phyloP scores from a whole-genome alignment of 768 basidiomycete genomes.

The Suillus discolor region DNA sequence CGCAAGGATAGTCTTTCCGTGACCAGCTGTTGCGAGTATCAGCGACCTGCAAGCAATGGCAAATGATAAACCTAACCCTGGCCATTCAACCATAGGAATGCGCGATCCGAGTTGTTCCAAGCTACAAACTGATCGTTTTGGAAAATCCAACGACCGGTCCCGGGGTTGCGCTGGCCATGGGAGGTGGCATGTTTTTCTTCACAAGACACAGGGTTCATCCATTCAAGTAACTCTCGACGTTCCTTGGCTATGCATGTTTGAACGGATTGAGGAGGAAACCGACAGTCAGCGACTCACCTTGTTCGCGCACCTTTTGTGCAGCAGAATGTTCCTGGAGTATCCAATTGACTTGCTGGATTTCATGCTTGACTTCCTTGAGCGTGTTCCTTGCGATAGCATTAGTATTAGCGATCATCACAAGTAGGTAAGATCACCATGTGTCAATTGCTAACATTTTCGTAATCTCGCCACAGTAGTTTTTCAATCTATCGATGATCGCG shows the following conservation, averaged over 20 bases:
- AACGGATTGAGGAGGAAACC: background rate
- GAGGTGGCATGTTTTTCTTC: background rate
- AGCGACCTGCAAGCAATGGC: background rate
- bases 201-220: background rate
- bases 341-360: background rate
- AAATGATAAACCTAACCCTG: background rate
- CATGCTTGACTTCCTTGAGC: background rate
- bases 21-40: background rate
- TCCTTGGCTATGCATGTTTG: background rate
- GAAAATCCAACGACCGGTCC: conserved; percentile 3
- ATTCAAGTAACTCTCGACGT: background rate
- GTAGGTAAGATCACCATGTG: background rate
- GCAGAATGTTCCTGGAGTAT: background rate
- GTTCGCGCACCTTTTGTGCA: background rate
- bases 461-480: background rate
- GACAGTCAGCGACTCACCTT: background rate
- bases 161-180: background rate
- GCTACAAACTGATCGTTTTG: background rate
- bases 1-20: background rate
- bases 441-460: background rate
- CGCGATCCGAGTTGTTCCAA: background rate
- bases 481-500: background rate
- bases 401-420: background rate
- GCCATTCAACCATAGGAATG: conserved; percentile 1
- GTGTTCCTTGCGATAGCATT: background rate